These are phyloP conservation scores for Taphrina sp. DNA, from an alignment of 1,139 yeast species.

Conservation along the genomic window DNA sequence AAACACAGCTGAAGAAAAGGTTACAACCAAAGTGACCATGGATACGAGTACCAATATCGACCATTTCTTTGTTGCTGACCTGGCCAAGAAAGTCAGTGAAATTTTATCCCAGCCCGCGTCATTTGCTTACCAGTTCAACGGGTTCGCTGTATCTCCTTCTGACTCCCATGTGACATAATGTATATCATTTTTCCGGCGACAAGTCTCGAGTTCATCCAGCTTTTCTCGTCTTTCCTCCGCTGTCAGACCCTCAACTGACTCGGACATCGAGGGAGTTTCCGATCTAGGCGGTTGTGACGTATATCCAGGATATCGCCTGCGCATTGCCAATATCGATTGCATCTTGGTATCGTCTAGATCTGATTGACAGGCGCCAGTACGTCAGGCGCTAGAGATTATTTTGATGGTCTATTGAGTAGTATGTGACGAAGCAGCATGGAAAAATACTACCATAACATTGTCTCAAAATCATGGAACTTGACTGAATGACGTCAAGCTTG, in stretches of 20 bases:
- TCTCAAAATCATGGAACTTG: too few species aligned
- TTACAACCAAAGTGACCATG: constrained; percentile 54
- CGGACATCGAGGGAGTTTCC: neutral
- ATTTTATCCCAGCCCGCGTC: constrained; percentile 53
- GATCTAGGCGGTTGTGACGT: neutral
- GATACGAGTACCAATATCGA: neutral
- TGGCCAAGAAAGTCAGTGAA: constrained; percentile 76
- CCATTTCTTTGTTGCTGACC: neutral
- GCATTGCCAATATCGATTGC: constrained; percentile 3
- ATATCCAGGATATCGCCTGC: constrained; percentile 1
- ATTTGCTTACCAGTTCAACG: constrained; percentile 58
- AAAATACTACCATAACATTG: too few species aligned
- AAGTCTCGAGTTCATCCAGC: neutral
- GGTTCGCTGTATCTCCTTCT: constrained; percentile 58
- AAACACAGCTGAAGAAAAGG: neutral
- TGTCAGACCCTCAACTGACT: neutral
- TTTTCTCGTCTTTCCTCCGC: constrained; percentile 4
- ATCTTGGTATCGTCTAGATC: too few species aligned
- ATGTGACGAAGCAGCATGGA: too few species aligned
- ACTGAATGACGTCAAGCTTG: too few species aligned
- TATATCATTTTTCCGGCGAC: constrained; percentile 1
- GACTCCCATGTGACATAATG: constrained; percentile 49
- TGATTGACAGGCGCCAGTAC: too few species aligned
- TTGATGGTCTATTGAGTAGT: too few species aligned
- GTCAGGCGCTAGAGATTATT: too few species aligned